Conservation (phyloP, 352 stramenopile species). For the Phytopythium vexans region DNA sequence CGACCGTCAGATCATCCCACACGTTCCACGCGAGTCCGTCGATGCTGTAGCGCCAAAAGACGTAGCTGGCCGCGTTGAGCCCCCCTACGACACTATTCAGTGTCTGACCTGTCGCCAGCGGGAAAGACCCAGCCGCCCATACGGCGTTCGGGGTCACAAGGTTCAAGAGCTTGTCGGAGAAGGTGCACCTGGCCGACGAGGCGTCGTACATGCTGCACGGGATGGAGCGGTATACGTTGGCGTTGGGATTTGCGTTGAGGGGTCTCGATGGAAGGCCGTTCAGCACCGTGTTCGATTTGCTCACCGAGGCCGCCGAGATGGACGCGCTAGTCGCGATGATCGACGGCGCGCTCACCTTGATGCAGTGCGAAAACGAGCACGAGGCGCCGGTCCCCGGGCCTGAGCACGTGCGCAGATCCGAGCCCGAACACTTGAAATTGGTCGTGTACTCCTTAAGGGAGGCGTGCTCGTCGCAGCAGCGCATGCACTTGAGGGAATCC, state of each 20-base stretch:
- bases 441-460: constrained; percentile 6
- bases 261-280: constrained; percentile 15
- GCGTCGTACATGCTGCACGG: constrained; percentile 11
- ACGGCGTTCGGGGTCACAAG: background rate
- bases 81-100: background rate
- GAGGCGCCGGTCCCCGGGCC: background rate
- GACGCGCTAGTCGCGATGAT: constrained; percentile 14
- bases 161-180: constrained; percentile 12
- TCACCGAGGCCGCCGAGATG: constrained; percentile 18
- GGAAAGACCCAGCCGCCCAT: too few relatives aligned
- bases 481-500: background rate
- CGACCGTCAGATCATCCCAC: constrained; percentile 8
- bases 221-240: constrained; percentile 10
- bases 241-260: too few relatives aligned
- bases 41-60: constrained; percentile 53
- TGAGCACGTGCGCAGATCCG: too few relatives aligned
- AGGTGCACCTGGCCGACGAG: constrained; percentile 5
- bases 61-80: background rate
- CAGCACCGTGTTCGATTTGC: constrained; percentile 23
- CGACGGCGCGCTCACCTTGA: constrained; percentile 33
- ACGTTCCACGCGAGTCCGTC: constrained; percentile 4
- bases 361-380: constrained; percentile 32
- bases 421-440: constrained; percentile 5
- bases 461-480: constrained; percentile 9
- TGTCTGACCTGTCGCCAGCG: background rate